These are phyloP conservation scores for Euphorbia schlechtendalii DNA, from an alignment of 441 rosid species.

Conservation along the genomic window DNA sequence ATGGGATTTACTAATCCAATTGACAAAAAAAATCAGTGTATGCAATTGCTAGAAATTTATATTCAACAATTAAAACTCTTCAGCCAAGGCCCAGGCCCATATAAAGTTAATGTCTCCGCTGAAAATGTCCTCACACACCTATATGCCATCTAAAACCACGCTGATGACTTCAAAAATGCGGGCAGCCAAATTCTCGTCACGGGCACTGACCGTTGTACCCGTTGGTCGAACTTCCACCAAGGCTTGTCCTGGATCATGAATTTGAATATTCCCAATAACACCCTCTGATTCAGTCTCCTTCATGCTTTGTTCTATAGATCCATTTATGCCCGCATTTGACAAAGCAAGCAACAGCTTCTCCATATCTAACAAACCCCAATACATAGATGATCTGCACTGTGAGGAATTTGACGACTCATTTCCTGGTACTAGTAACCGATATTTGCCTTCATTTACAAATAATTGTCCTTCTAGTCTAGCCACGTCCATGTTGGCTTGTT, in stretches of 20 bases:
- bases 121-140: too few relatives aligned
- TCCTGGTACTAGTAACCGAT: constrained; percentile 31
- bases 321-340: constrained; percentile 44
- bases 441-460: constrained; percentile 37
- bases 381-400: constrained; percentile 27
- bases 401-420: constrained; percentile 23
- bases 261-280: constrained; percentile 17
- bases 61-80: too few relatives aligned
- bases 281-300: constrained; percentile 19
- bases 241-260: constrained; percentile 41
- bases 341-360: constrained; percentile 37
- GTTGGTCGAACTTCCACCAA: constrained; percentile 37
- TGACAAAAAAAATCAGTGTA: too few relatives aligned
- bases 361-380: constrained; percentile 51
- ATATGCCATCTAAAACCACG: constrained; percentile 40
- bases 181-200: constrained; percentile 37
- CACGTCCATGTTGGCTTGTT: constrained; percentile 31
- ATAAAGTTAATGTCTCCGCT: too few relatives aligned
- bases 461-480: constrained; percentile 62
- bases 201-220: constrained; percentile 33
- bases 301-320: constrained; percentile 32
- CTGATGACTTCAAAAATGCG: constrained; percentile 35
- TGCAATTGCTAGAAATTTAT: too few relatives aligned
- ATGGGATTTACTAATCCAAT: too few relatives aligned
- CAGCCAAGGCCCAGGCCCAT: too few relatives aligned